A percentile compares a stretch with the other conserved stretches of the same genome.
These are phyloP conservation scores for Pseudozyma sp. DNA, from an alignment of 1,284 basidiomycete genomes.

Conservation along the genomic window DNA sequence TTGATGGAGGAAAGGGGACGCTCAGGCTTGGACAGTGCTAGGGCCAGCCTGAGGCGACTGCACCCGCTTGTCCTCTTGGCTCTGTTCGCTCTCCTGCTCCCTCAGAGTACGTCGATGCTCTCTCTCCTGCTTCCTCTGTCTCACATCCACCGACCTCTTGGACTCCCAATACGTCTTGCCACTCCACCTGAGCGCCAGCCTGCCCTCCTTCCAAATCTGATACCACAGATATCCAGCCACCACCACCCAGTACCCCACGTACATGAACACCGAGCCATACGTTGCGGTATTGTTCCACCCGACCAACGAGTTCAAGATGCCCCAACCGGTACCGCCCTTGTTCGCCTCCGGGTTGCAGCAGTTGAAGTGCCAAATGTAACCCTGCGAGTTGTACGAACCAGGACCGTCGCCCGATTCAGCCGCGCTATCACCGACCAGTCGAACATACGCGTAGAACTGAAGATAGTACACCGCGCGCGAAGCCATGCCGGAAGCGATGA, in stretches of 20 bases:
- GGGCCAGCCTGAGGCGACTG: slow-evolving; percentile 10
- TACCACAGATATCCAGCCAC: slow-evolving; percentile 54
- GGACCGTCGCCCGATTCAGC: slow-evolving; percentile 61
- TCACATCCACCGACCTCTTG: slow-evolving; percentile 12
- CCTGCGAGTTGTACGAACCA: slow-evolving; percentile 55
- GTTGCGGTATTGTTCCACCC: slow-evolving; percentile 67
- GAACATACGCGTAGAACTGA: slow-evolving; percentile 62
- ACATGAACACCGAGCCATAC: slow-evolving; percentile 54
- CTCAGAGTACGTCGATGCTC: slow-evolving; percentile 10
- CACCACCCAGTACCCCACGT: slow-evolving; percentile 61
- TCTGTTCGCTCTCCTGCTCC: slow-evolving; percentile 7
- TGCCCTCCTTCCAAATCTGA: slow-evolving; percentile 51
- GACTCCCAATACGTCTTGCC: slow-evolving; percentile 45
- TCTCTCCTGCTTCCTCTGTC: slow-evolving; percentile 12
- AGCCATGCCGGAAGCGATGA: slow-evolving; percentile 65
- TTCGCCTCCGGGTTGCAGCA: slow-evolving; percentile 79
- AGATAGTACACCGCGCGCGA: slow-evolving; percentile 61
- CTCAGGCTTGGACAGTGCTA: too few relatives aligned
- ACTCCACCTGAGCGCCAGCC: slow-evolving; percentile 17
- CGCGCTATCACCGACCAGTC: slow-evolving; percentile 58
- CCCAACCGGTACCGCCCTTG: slow-evolving; percentile 68
- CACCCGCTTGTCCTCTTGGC: slow-evolving; percentile 5
- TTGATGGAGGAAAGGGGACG: too few relatives aligned
- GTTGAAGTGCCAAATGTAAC: slow-evolving; percentile 73
- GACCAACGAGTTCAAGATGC: slow-evolving; percentile 61